phyloP scores from a whole-genome alignment of 371 early-diverging fungal species.

The Sporodiniella umbellata region DNA sequence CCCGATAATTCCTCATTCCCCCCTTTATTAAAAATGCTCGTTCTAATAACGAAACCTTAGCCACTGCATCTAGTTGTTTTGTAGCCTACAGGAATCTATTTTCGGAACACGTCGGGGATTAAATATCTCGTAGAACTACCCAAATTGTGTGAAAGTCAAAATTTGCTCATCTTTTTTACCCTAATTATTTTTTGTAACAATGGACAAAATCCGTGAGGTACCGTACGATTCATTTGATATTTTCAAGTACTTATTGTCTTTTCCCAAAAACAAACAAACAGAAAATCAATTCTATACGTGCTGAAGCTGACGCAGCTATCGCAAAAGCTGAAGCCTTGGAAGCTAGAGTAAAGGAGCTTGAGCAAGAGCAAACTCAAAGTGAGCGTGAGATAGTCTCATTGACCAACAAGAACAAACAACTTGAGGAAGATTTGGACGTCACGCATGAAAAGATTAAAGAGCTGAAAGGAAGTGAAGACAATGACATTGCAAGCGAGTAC shows the following conservation, averaged over 20 bases:
- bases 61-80: no score
- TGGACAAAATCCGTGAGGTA: conserved; percentile 50
- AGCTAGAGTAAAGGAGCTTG: conserved; percentile 51
- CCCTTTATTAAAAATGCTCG: neutral
- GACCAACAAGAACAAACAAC: conserved; percentile 59
- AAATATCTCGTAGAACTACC: neutral
- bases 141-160: neutral
- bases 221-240: neutral
- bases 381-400: conserved; percentile 75
- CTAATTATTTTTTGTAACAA: conserved; percentile 7
- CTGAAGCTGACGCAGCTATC: conserved; percentile 67
- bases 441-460: conserved; percentile 60
- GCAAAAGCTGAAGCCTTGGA: conserved; percentile 68
- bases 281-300: conserved; percentile 68
- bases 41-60: neutral
- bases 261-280: no score
- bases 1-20: no score
- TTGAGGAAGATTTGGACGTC: conserved; percentile 64
- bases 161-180: conserved; percentile 1
- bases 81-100: neutral
- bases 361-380: conserved; percentile 57
- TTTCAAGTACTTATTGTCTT: no score
- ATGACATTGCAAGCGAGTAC: conserved; percentile 62
- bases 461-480: conserved; percentile 58
- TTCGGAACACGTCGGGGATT: neutral